phyloP scores from a whole-genome alignment of 345 rosid species.

The Eucalyptus cloeziana region DNA sequence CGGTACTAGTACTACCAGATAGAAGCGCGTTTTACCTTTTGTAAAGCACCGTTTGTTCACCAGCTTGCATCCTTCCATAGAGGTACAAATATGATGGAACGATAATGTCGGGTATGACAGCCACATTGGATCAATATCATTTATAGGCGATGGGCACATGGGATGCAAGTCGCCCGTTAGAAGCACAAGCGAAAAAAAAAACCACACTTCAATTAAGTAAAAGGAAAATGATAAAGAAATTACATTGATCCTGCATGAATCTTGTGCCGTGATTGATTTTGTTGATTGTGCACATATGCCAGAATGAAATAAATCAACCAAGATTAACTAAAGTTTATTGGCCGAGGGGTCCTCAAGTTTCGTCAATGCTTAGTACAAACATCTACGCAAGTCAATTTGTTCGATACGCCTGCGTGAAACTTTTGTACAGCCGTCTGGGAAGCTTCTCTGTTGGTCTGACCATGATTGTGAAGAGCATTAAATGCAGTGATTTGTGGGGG shows the following conservation, averaged over 20 bases:
- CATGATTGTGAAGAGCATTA: background rate
- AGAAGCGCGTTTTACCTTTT: background rate
- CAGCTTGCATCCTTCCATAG: background rate
- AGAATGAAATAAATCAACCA: background rate
- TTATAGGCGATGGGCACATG: background rate
- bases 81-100: background rate
- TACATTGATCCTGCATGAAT: background rate
- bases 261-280: background rate
- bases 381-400: background rate
- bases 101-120: background rate
- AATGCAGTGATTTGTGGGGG: background rate
- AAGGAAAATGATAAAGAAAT: background rate
- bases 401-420: background rate
- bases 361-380: background rate
- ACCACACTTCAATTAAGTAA: background rate
- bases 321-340: background rate
- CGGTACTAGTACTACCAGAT: background rate
- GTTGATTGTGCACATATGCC: background rate
- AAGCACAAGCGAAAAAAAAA: background rate
- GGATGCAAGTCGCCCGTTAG: background rate
- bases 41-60: background rate
- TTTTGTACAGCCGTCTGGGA: background rate
- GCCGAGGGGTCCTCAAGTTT: background rate
- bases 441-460: background rate
- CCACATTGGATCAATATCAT: background rate